Evolutionary conservation across 345 rosid species (phyloP).

Genomic region (Garcia nutans): DNA sequence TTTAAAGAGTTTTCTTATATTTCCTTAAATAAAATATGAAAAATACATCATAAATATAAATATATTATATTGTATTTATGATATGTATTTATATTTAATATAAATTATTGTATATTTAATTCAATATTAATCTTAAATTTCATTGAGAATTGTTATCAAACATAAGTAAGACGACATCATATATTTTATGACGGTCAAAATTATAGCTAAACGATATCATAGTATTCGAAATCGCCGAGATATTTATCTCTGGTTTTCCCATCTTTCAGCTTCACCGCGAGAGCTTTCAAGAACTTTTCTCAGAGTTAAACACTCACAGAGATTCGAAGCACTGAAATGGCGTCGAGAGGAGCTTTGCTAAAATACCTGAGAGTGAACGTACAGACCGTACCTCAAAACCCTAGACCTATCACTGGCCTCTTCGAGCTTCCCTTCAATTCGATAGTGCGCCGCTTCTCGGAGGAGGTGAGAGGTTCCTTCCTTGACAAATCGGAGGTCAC

Average conservation of each 20-base stretch:
- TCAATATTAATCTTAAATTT: no score
- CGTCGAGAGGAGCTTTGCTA: slow-evolving; percentile 71
- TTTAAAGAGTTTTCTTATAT: no score
- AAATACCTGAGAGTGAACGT: slow-evolving; percentile 70
- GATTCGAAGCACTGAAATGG: slow-evolving; percentile 24
- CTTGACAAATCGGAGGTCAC: slow-evolving; percentile 96
- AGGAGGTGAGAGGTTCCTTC: slow-evolving; percentile 83
- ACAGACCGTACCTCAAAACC: slow-evolving; percentile 33
- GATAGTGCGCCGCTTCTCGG: slow-evolving; percentile 62
- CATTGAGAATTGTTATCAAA: no score
- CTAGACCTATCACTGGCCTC: slow-evolving; percentile 22
- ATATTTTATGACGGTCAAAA: no score
- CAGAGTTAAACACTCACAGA: neutral
- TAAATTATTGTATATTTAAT: no score
- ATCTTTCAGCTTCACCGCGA: neutral
- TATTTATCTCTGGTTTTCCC: neutral
- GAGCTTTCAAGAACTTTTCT: neutral
- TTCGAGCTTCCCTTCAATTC: slow-evolving; percentile 41
- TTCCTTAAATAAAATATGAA: no score
- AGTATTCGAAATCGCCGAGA: neutral
- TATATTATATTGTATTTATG: no score
- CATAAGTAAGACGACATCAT: no score
- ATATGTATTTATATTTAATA: no score
- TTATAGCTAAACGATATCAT: neutral
- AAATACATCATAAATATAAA: no score